These are phyloP conservation scores for Hypoxylon fragiforme DNA, from an alignment of 495 filamentous ascomycete genomes.

Conservation along the genomic window DNA sequence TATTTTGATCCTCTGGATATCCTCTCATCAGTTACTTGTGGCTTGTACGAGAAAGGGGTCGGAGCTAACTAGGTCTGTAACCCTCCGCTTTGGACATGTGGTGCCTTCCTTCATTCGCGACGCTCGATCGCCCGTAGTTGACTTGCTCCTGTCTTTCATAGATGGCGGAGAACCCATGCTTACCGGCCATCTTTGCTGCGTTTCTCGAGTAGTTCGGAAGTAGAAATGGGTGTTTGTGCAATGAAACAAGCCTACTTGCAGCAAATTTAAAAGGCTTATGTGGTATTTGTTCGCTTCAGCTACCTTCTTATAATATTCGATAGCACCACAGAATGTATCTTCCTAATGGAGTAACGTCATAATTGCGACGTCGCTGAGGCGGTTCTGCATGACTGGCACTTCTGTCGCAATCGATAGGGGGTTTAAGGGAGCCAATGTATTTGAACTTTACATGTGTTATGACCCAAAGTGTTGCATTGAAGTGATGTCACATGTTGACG, in stretches of 20 bases:
- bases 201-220: too few species aligned
- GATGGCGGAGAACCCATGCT: conserved; percentile 15
- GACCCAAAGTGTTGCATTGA: conserved; percentile 6
- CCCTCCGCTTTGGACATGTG: conserved; percentile 29
- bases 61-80: conserved; percentile 31
- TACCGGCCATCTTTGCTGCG: conserved; percentile 13
- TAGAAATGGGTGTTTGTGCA: too few species aligned
- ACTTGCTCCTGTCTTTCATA: conserved; percentile 27
- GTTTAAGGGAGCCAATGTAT: not conserved
- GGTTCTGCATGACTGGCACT: not conserved
- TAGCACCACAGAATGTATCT: too few species aligned
- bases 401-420: conserved; percentile 1
- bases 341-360: conserved; percentile 15
- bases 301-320: not conserved
- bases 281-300: too few species aligned
- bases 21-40: too few species aligned
- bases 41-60: too few species aligned
- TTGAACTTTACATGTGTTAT: conserved; percentile 4
- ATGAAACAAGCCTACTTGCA: too few species aligned
- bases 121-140: conserved; percentile 24
- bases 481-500: conserved; percentile 28
- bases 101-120: conserved; percentile 26
- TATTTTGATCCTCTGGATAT: conserved; percentile 34
- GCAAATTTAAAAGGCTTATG: too few species aligned
- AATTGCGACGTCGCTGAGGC: conserved; percentile 11